These are phyloP conservation scores for Henningerozyma blattae DNA, from an alignment of 805 yeast genomes.

Conservation along the genomic window DNA sequence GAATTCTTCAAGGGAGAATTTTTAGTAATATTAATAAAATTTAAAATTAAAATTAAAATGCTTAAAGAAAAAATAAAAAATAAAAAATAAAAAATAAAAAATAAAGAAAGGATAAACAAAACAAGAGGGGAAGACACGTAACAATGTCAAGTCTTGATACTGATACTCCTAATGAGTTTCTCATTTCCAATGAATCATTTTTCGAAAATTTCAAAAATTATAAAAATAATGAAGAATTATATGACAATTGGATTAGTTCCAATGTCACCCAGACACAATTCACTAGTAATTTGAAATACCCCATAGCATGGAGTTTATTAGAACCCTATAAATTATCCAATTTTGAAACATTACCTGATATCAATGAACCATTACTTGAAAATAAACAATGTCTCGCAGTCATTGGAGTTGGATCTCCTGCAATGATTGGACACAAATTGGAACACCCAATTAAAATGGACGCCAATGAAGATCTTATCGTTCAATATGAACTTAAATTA, in stretches of 20 bases:
- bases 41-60: too few species aligned
- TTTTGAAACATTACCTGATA: too few species aligned
- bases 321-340: background rate
- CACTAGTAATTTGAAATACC: constrained; percentile 11
- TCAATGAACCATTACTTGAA: constrained; percentile 1
- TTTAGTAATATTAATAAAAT: too few species aligned
- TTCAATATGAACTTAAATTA: constrained; percentile 81
- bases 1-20: too few species aligned
- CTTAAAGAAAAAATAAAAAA: too few species aligned
- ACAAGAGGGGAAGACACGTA: too few species aligned
- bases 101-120: too few species aligned
- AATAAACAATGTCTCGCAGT: constrained; percentile 69
- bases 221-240: constrained; percentile 22
- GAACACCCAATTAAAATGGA: constrained; percentile 43
- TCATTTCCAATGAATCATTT: constrained; percentile 30
- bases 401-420: constrained; percentile 64
- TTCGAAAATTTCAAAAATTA: constrained; percentile 51
- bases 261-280: constrained; percentile 23
- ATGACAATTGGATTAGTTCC: constrained; percentile 36
- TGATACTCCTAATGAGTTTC: too few species aligned
- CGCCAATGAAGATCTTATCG: constrained; percentile 52
- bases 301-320: constrained; percentile 1
- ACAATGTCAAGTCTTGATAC: too few species aligned
- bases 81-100: too few species aligned
- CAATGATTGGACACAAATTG: constrained; percentile 63